Evolutionary conservation across 2,329 filamentous ascomycete genomes (phyloP), one percentile per base, ranked within the genome.

Genomic region (Simplicillium sp.): DNA sequence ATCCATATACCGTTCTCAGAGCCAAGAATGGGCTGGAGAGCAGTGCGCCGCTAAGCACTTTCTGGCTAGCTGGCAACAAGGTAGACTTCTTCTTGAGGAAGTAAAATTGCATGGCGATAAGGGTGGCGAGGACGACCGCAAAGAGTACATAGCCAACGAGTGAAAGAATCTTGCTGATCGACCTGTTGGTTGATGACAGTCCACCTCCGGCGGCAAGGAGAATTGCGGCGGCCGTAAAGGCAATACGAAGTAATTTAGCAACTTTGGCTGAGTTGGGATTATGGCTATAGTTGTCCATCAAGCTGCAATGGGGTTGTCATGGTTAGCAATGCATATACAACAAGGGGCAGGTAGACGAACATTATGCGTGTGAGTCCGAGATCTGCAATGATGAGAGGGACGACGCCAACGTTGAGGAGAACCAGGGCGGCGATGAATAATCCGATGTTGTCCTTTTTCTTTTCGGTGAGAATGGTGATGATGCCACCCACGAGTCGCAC

Each of bases 401-500:
- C 47, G 5, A 55, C 48, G 25, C 55, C 55, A 16, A 57, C 48
- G 39, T 57, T 57, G 37, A 57, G 53, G 5, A 56, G 48, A 15
- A 56, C 40, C 5, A 50, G 44, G 9, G 53, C 48, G 13, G 54
- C 51, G 25, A 53, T 48, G 40, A 47, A 50, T 25, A 57, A 46
- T 6, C 52, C 53, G 12, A 49, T 37, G 36, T 45, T 48, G 33
- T 42, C 31, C 6, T 44, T 45, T n/a, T 48, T 41, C 3, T 43
- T 37, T 3, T 53, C 45, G 18, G 50, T 38, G 31, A 53, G 41
- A 36, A 57, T 50, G 18, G 50, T 48, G 32, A 57, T 37, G 17
- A 54, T 52, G 29, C 53, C 54, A 18, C 55, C 55, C 12, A 44
- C 48, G 34, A 56, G 48, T 34, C 55, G 52, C 33, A 57, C 55